Conservation (phyloP, 495 filamentous ascomycete genomes). For the Penicillium paradoxum region DNA sequence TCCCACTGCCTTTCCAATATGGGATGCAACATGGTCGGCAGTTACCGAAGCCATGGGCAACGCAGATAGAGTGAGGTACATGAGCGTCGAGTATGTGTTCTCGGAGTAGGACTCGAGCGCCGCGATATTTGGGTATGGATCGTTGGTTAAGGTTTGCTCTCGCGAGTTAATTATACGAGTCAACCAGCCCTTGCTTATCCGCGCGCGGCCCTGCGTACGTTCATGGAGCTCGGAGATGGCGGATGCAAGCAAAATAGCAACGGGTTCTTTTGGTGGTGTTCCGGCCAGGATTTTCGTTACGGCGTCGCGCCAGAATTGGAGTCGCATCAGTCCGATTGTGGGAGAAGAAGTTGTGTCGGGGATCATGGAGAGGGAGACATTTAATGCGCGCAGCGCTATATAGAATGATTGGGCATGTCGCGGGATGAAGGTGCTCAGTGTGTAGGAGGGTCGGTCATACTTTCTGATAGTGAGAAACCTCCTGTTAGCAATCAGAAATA, state of each 20-base stretch:
- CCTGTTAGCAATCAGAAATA: constrained; percentile 7
- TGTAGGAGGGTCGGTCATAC: constrained; percentile 81
- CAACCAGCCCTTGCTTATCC: constrained; percentile 76
- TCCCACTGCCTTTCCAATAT: constrained; percentile 89
- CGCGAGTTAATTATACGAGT: constrained; percentile 69
- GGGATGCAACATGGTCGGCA: constrained; percentile 88
- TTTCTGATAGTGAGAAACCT: constrained; percentile 42
- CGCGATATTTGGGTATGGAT: constrained; percentile 68
- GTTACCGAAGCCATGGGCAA: constrained; percentile 72
- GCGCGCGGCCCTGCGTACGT: constrained; percentile 48
- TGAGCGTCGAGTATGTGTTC: constrained; percentile 87
- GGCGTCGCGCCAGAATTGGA: constrained; percentile 91
- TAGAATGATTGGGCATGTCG: constrained; percentile 68
- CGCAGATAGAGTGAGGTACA: constrained; percentile 79
- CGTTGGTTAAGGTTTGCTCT: constrained; percentile 78
- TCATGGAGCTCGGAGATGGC: constrained; percentile 58
- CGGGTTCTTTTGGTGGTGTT: constrained; percentile 79
- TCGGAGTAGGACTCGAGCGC: constrained; percentile 85
- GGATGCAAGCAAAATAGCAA: constrained; percentile 74
- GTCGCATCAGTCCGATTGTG: constrained; percentile 76
- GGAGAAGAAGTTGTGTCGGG: constrained; percentile 80
- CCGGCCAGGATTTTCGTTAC: constrained; percentile 68
- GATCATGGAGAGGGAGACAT: constrained; percentile 81
- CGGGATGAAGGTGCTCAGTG: constrained; percentile 81
- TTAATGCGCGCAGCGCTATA: constrained; percentile 86